Base-by-base conservation (phyloP, 2,329 filamentous ascomycete species). In the Hypoxylon sp. region DNA sequence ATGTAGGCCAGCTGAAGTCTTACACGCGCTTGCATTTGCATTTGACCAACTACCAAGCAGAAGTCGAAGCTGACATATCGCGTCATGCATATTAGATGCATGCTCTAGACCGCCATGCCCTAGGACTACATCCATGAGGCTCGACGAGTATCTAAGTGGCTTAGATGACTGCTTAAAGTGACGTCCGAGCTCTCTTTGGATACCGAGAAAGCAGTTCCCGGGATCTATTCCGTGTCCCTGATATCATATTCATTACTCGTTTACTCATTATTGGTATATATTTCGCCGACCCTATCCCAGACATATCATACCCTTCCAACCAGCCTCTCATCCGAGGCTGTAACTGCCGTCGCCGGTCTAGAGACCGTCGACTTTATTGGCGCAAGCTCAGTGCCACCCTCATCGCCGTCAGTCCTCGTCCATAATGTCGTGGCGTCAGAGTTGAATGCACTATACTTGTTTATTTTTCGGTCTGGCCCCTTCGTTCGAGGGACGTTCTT, bases 391-490 rank as follows among this genome's bases (percentile, higher is more conserved):
- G 55, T 53, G 25, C 26, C 55, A 7, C 40, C 48, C 8, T 41
- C 52, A n/a, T 47, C 40, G n/a, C 27, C 42, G 3, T 36, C 43
- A n/a, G 40, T 42, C 30, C 44, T 42, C 4, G 51, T 52, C 16
- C 36, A 53, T 36, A 59, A 32, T 2, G 56, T 59, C 34, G 56
- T 59, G 5, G 56, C 52, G 3, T 59, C 46, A 9, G 56, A 59
- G 27, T 35, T 20, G 27, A 53, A 56, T 19, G 44, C 41, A 21
- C 53, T 23, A 15, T 45, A 48, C 17, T 12, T 41, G 16, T 50
- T 42, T 12, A 26, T 9, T 7, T 21, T 41, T 19, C 45, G 37
- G 5, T 42, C 32, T n/a, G 20, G 45, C 8, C 41, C 41, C 26
- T 23, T 51, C 7, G 52, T 51, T 20, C 56, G 52, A 20, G 56